phyloP scores from a whole-genome alignment of 177 flowering plant species.

The Vitis hybrid region DNA sequence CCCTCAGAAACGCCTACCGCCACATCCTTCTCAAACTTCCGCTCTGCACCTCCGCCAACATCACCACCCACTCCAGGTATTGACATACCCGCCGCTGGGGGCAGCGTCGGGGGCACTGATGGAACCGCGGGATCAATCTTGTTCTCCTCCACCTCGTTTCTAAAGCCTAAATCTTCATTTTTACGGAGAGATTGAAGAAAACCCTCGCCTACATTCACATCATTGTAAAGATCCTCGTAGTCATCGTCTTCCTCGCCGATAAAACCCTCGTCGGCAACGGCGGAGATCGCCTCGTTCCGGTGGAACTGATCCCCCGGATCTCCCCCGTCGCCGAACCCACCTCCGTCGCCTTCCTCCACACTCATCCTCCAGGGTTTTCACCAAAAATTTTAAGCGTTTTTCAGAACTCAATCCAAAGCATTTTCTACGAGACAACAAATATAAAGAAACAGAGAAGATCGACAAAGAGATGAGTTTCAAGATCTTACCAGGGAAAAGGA shows the following conservation, averaged over 20 bases:
- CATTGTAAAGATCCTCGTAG: conserved; percentile 88
- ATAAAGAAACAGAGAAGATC: neutral
- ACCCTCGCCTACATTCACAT: conserved; percentile 88
- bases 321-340: conserved; percentile 28
- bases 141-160: conserved; percentile 21
- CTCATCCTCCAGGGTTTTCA: neutral
- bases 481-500: conserved; percentile 6
- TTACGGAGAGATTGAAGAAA: conserved; percentile 60
- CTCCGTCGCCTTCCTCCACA: conserved; percentile 55
- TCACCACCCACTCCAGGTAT: conserved; percentile 32
- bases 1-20: conserved; percentile 17
- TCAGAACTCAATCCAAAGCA: conserved; percentile 1
- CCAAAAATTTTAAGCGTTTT: neutral
- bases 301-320: conserved; percentile 59
- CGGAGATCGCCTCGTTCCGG: conserved; percentile 82
- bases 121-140: conserved; percentile 16
- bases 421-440: neutral
- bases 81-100: conserved; percentile 15
- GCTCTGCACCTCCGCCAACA: conserved; percentile 12
- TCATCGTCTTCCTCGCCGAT: conserved; percentile 85
- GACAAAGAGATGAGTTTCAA: neutral
- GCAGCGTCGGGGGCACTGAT: neutral
- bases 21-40: neutral
- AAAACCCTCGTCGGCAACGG: conserved; percentile 78
- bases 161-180: conserved; percentile 46